A percentile compares a stretch with the other conserved stretches of the same genome.
phyloP scores from a whole-genome alignment of 495 filamentous ascomycete species.

The Corynascus novoguineensis region DNA sequence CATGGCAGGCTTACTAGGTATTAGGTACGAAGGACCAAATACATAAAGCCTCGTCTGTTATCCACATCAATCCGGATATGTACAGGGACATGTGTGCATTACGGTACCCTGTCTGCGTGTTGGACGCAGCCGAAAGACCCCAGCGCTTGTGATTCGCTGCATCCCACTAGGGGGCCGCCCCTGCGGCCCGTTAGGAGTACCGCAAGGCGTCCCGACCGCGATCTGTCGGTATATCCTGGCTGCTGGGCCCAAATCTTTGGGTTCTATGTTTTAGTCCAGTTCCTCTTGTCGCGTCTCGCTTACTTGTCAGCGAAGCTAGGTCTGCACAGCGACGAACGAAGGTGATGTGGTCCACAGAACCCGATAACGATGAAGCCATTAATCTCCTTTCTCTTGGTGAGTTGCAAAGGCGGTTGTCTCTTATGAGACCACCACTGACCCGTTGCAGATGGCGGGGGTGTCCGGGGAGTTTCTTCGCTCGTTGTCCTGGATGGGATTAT shows the following conservation, averaged over 20 bases:
- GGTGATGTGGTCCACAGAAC: neutral
- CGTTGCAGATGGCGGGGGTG: slow-evolving; percentile 34
- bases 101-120: neutral
- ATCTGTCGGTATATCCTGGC: neutral
- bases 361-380: slow-evolving; percentile 5
- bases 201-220: neutral
- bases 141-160: neutral
- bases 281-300: neutral
- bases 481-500: slow-evolving; percentile 35
- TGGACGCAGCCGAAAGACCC: neutral
- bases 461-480: slow-evolving; percentile 33
- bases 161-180: slow-evolving; percentile 2
- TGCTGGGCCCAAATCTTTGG: neutral
- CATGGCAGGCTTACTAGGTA: too few relatives aligned
- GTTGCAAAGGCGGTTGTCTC: neutral
- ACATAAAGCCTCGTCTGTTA: too few relatives aligned
- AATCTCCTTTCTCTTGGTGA: slow-evolving; percentile 23
- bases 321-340: neutral
- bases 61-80: neutral
- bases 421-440: neutral
- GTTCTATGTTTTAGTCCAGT: neutral
- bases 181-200: neutral
- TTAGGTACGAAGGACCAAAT: too few relatives aligned
- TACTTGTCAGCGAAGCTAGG: neutral
- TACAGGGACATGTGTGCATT: neutral